A percentile compares a stretch with the other conserved stretches of the same genome.
These are phyloP conservation scores for Phytophthora uliginosa DNA, from an alignment of 352 stramenopile genomes.

Conservation along the genomic window DNA sequence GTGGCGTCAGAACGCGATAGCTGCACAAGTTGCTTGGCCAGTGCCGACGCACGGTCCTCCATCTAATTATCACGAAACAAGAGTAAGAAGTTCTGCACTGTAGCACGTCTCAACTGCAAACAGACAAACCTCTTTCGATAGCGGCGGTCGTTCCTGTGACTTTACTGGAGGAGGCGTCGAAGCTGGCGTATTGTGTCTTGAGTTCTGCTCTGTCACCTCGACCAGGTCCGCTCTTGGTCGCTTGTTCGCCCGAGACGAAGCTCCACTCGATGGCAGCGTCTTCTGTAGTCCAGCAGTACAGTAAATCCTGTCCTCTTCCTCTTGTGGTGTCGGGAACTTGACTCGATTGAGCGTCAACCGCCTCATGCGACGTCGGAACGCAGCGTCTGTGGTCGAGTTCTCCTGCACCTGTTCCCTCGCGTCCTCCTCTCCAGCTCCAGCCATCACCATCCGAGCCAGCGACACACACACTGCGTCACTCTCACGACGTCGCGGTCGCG, in stretches of 20 bases:
- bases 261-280: background rate
- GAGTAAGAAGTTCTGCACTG: background rate
- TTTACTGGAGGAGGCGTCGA: background rate
- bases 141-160: constrained; percentile 25
- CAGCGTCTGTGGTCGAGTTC: constrained; percentile 8
- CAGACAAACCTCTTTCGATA: constrained; percentile 41
- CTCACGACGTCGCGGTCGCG: constrained; percentile 9
- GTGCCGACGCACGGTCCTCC: constrained; percentile 46
- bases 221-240: constrained; percentile 16
- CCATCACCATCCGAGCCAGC: constrained; percentile 35
- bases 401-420: constrained; percentile 1
- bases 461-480: constrained; percentile 40
- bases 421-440: constrained; percentile 13
- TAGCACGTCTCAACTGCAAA: background rate
- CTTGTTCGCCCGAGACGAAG: constrained; percentile 13
- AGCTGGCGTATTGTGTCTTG: constrained; percentile 8
- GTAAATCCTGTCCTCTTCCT: constrained; percentile 16
- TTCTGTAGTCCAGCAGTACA: background rate
- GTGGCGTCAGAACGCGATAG: constrained; percentile 46
- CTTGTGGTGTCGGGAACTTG: constrained; percentile 24
- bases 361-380: constrained; percentile 44
- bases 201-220: constrained; percentile 7
- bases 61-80: constrained; percentile 35
- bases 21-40: constrained; percentile 61
- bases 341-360: constrained; percentile 37